A percentile compares a stretch with the other conserved stretches of the same genome.
phyloP scores from a whole-genome alignment of 345 rosid species.

The Nephelium lappaceum region DNA sequence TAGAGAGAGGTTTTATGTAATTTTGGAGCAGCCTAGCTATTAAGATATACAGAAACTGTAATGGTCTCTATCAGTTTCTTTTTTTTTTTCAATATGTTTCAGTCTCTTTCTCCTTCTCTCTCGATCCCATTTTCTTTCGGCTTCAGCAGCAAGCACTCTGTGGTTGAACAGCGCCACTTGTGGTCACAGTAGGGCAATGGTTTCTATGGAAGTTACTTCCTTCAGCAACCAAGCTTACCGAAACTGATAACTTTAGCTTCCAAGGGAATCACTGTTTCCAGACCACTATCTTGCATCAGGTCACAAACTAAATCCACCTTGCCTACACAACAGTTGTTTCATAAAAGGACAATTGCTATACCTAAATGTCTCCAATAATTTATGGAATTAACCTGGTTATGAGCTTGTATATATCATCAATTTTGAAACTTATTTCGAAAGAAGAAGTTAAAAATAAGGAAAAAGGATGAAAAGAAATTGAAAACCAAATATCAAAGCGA shows the following conservation, averaged over 20 bases:
- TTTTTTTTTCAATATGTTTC: neutral
- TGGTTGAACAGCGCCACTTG: neutral
- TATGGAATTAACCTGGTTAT: neutral
- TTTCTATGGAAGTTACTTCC: neutral
- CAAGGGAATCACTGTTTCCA: too few relatives aligned
- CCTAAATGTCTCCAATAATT: slow-evolving; percentile 6
- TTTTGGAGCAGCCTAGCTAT: neutral
- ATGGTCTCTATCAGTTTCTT: neutral
- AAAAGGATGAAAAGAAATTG: neutral
- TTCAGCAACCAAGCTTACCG: neutral
- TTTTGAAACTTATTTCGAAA: neutral
- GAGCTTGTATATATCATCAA: neutral
- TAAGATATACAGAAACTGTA: neutral
- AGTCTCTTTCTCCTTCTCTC: neutral
- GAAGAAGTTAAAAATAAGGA: neutral
- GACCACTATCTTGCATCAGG: neutral
- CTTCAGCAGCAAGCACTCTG: neutral
- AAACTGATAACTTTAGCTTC: too few relatives aligned
- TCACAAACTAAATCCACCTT: neutral
- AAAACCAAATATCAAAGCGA: neutral
- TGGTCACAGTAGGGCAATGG: neutral
- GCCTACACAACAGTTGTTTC: too few relatives aligned
- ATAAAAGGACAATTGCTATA: neutral
- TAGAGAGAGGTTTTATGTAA: neutral
- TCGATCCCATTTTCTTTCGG: neutral